Base-by-base conservation (phyloP, 805 yeast genomes). In the Schizosaccharomyces cryophilus region DNA sequence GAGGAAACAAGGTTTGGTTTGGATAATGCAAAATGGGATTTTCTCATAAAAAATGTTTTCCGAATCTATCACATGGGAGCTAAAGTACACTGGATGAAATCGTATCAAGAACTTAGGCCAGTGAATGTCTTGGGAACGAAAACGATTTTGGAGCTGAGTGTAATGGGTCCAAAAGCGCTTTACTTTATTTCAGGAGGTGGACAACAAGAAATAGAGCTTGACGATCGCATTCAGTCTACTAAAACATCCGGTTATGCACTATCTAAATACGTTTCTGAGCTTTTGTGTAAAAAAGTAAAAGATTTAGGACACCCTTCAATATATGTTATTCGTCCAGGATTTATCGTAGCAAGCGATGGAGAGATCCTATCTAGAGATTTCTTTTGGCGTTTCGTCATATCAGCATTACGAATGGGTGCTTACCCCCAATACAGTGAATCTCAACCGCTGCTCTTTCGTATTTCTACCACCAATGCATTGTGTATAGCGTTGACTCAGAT, bases 181-280 rank as follows among this genome's bases (percentile, higher is more conserved):
- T n/a, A 17, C 59, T 55, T 55, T 55, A 29, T 55, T 7, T 31
- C 42, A 13, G 59, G 59, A 31, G 59, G 59, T 29, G 59, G 59
- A 21, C 59, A 55, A 35, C 38, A 30, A 38, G 21, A 30, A 5
- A 13, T 55, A n/a, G 59, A 21, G 26, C 21, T 24, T 29, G 59
- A 3, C 42, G 40, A 21, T 21, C 6, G 17, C 17, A 35, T n/a
- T 3, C 13, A 30, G 15, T 30, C 31, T 30, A 38, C 24, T 30
- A 35, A 24, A 7, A 21, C 59, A 24, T 30, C 40, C 24, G 59
- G 59, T 5, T 55, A 55, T 29, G 59, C 59, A 7, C 59, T 31
- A 24, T 30, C 42, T 4, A 55, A 55, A 35, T 29, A 55, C 59
- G 59, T 55, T 29, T 31, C 59, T 24, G 59, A 55, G 40, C 38